Base-by-base conservation (phyloP, 306 rosid genomes). In the Vigna unguiculata region DNA sequence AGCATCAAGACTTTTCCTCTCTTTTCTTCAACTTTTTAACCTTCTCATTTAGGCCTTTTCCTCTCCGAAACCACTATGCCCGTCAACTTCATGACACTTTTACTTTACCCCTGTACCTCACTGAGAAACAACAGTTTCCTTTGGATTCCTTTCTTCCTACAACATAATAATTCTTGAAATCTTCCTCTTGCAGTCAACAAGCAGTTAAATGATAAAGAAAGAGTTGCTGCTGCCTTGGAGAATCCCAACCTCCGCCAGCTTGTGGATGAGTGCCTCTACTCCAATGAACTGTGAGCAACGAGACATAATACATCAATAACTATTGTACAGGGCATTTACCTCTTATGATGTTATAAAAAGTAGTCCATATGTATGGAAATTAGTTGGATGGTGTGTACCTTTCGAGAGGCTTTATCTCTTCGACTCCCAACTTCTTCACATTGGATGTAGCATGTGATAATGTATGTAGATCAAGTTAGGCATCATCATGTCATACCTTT, bases 241-340 rank as follows among this genome's bases (percentile, higher is more conserved):
- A 92, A 94, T 88, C 97, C 97, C 66, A 94, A 94, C 87, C 90
- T 94, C 80, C 89, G 96, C 82, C 95, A 94, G 83, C 98, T 94
- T 69, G 98, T 94, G 66, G 97, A 92, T 14, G 98, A 90, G 89
- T 94, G 98, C 74, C 95, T 94, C 60, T 78, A 74, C 79, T 94
- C 98, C 46, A 90, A 79, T 79, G 97, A 94, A 80, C 92, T 94
- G 57, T 94, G 89, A 94, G 20, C 86, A 81, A 58, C 69, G 55
- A 16, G 21, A 63, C 19, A 49, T 59, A 52, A 34, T 65, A 49
- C 71, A 78, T 47, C 38, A 28, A 40, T 63, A 82, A 75, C 82
- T 63, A 19, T 32, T 75, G 83, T 79, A 80, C 83, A 84, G 70
- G 60, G 72, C 40, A 16, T 72, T 72, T 9, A 64, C 64, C 19